Evolutionary conservation across 345 rosid species (phyloP).

Genomic region (Geranium rotundifolium): DNA sequence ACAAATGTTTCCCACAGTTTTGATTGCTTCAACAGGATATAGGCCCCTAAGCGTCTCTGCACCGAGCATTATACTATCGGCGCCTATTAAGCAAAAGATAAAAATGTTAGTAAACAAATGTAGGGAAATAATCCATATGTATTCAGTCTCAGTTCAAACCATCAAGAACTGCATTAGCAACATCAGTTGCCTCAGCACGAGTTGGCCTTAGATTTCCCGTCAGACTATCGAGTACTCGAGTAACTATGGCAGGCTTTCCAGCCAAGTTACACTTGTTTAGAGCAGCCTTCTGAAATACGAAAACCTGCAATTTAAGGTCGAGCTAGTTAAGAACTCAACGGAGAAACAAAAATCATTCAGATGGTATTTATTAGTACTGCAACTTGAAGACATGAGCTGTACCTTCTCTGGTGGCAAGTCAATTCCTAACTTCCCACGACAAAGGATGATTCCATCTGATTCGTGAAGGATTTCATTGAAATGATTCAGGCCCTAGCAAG

Average conservation of each 20-base stretch:
- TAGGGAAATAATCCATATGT: not conserved
- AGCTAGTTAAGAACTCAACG: not conserved
- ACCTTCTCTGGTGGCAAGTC: constrained; percentile 34
- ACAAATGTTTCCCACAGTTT: constrained; percentile 16
- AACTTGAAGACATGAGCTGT: not conserved
- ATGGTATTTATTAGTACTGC: too few species aligned
- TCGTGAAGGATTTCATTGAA: constrained; percentile 24
- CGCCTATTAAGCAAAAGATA: constrained; percentile 6
- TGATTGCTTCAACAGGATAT: constrained; percentile 16
- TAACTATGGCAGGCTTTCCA: constrained; percentile 17
- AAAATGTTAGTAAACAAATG: not conserved
- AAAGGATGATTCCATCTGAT: constrained; percentile 30
- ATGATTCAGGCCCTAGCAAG: constrained; percentile 20
- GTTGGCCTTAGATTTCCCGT: constrained; percentile 22
- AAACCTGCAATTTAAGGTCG: constrained; percentile 10
- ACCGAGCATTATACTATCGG: constrained; percentile 17
- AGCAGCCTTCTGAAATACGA: constrained; percentile 17
- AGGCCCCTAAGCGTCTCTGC: constrained; percentile 21
- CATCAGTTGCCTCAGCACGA: constrained; percentile 23
- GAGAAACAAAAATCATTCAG: too few species aligned
- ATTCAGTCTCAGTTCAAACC: constrained; percentile 4
- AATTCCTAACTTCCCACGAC: constrained; percentile 30
- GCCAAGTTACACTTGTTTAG: constrained; percentile 13
- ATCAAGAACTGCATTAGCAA: constrained; percentile 24
- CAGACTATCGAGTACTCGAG: constrained; percentile 23